A percentile compares a stretch with the other conserved stretches of the same genome.
phyloP scores from a whole-genome alignment of 805 yeast genomes.

The Candida tallmaniae region DNA sequence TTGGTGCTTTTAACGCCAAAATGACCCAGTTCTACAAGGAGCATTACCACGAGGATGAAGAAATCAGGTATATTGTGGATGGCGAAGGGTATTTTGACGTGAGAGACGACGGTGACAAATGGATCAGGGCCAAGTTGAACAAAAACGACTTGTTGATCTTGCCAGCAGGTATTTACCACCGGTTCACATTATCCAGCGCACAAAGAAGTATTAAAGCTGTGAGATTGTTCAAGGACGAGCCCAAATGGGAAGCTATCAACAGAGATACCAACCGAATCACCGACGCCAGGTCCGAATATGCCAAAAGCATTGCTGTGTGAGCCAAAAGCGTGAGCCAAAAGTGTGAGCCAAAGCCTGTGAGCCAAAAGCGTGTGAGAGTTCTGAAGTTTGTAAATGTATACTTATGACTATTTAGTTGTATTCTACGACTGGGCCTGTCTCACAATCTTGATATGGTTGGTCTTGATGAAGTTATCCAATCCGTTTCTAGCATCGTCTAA shows the following conservation, averaged over 20 bases:
- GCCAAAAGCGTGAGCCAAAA: no score
- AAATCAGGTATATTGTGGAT: slow-evolving; percentile 81
- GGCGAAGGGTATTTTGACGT: slow-evolving; percentile 94
- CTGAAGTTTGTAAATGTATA: no score
- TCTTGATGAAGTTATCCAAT: slow-evolving; percentile 38
- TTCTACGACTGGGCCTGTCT: no score
- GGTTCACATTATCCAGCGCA: slow-evolving; percentile 69
- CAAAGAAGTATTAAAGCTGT: slow-evolving; percentile 66
- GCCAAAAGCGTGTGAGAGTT: no score
- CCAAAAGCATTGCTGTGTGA: slow-evolving; percentile 26
- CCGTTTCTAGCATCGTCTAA: slow-evolving; percentile 24
- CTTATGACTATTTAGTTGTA: no score
- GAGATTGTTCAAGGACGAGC: slow-evolving; percentile 88
- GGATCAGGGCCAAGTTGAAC: slow-evolving; percentile 72
- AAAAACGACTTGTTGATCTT: slow-evolving; percentile 65
- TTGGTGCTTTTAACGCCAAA: slow-evolving; percentile 53
- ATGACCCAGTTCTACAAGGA: slow-evolving; percentile 71
- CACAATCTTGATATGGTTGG: slow-evolving; percentile 39
- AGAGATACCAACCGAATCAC: slow-evolving; percentile 45
- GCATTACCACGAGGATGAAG: slow-evolving; percentile 96
- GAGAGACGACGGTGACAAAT: slow-evolving; percentile 53
- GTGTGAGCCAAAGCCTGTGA: no score
- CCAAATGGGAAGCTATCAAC: slow-evolving; percentile 88
- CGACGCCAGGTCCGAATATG: slow-evolving; percentile 34
- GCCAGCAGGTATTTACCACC: slow-evolving; percentile 93